Conservation (phyloP, 1,284 basidiomycete species). For the Pterula multifida region DNA sequence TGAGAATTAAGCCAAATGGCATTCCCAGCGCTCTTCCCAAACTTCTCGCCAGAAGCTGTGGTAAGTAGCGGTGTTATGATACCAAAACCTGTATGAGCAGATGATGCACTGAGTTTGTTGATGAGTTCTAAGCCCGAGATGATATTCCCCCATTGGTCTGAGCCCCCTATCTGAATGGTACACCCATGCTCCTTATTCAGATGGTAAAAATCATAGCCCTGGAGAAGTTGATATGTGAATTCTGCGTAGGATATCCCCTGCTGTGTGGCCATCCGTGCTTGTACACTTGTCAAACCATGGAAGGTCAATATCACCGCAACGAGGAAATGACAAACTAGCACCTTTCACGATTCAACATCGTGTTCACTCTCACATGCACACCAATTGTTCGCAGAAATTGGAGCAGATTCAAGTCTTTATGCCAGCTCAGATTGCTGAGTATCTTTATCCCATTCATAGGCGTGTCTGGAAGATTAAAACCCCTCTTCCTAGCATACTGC, state of each 20-base stretch:
- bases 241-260: conserved; percentile 93
- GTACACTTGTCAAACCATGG: conserved; percentile 46
- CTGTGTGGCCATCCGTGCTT: conserved; percentile 66
- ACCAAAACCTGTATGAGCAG: conserved; percentile 50
- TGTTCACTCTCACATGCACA: conserved; percentile 71
- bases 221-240: conserved; percentile 94
- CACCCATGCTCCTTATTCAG: conserved; percentile 63
- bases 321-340: conserved; percentile 20
- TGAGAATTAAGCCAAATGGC: conserved; percentile 80
- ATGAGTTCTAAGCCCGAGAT: conserved; percentile 87
- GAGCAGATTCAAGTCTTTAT: conserved; percentile 59
- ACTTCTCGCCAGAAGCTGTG: conserved; percentile 84
- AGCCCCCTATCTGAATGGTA: conserved; percentile 88
- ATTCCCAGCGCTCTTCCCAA: conserved; percentile 95
- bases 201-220: conserved; percentile 90
- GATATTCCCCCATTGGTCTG: conserved; percentile 99
- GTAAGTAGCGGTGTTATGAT: conserved; percentile 92
- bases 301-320: conserved; percentile 2
- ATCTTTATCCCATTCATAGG: conserved; percentile 29
- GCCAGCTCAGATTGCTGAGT: conserved; percentile 84
- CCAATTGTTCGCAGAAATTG: conserved; percentile 83
- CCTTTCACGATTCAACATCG: conserved; percentile 91
- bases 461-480: conserved; percentile 12
- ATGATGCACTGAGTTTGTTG: conserved; percentile 29
- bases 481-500: conserved; percentile 39